Percentiles rank a stretch among this genome's conserved stretches.
These are phyloP conservation scores for Podospora conica DNA, from an alignment of 495 filamentous ascomycete species.

Conservation along the genomic window DNA sequence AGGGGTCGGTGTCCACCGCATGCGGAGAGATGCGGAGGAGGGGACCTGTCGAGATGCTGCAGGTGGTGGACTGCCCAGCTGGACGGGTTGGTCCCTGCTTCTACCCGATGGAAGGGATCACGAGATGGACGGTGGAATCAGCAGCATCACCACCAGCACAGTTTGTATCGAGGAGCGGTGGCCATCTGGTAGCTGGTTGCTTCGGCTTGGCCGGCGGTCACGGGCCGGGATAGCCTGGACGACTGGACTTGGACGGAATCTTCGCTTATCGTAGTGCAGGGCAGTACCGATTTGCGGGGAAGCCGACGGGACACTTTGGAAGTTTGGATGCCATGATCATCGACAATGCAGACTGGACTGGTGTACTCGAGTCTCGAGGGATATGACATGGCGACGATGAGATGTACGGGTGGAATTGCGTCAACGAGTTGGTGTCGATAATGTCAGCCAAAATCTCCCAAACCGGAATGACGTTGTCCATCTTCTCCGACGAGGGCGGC, in stretches of 20 bases:
- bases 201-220: neutral
- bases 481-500: neutral
- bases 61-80: neutral
- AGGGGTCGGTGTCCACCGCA: neutral
- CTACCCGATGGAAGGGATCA: neutral
- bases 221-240: neutral
- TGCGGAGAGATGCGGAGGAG: neutral
- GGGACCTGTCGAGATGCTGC: neutral
- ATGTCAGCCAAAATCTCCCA: neutral
- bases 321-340: neutral
- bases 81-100: neutral
- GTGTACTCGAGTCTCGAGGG: no score
- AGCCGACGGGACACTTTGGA: neutral
- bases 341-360: no score
- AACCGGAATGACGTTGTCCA: slow-evolving; percentile 1
- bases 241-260: neutral
- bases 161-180: neutral
- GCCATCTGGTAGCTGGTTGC: neutral
- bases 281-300: neutral
- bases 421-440: neutral
- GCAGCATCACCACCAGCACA: neutral
- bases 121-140: neutral
- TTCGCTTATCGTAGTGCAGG: neutral
- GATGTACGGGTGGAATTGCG: neutral
- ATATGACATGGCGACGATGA: neutral